These are phyloP conservation scores for Dothideomycetes sp. DNA, from an alignment of 2,329 filamentous ascomycete genomes.

Conservation along the genomic window DNA sequence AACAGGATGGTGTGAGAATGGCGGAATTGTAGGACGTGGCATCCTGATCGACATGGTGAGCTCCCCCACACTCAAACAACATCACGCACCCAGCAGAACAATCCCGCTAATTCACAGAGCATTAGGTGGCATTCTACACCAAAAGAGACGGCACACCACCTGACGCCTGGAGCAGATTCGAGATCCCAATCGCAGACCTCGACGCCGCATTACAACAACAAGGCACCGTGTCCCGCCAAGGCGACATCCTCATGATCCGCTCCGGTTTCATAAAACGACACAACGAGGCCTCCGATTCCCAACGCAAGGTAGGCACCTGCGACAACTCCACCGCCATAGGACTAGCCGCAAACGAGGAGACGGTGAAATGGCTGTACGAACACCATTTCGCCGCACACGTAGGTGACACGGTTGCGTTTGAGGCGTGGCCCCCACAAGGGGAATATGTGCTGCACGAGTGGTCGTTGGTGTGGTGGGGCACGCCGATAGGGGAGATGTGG, in stretches of 20 bases:
- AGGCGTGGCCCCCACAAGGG: too few species aligned
- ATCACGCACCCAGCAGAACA: too few species aligned
- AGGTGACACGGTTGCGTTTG: conserved; percentile 53
- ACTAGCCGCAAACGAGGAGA: too few species aligned
- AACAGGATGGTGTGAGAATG: too few species aligned
- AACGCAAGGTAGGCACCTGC: too few species aligned
- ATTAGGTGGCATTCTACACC: too few species aligned
- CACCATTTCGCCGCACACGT: conserved; percentile 50
- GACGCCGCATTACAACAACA: conserved; percentile 48
- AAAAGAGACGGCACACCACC: conserved; percentile 32
- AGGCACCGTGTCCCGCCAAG: conserved; percentile 45
- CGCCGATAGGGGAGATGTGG: conserved; percentile 46
- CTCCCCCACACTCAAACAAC: too few species aligned
- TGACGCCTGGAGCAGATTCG: conserved; percentile 29
- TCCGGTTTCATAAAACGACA: conserved; percentile 53
- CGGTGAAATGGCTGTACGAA: too few species aligned
- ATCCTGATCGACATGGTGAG: conserved; percentile 34
- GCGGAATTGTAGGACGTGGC: conserved; percentile 32
- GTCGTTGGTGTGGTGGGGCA: conserved; percentile 42
- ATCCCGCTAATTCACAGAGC: too few species aligned
- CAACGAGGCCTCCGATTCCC: too few species aligned
- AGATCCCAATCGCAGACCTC: conserved; percentile 36
- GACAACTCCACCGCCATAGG: too few species aligned
- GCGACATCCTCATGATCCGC: conserved; percentile 49
- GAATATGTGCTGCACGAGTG: too few species aligned